phyloP scores from a whole-genome alignment of 345 rosid species.

The Reutealis trisperma region DNA sequence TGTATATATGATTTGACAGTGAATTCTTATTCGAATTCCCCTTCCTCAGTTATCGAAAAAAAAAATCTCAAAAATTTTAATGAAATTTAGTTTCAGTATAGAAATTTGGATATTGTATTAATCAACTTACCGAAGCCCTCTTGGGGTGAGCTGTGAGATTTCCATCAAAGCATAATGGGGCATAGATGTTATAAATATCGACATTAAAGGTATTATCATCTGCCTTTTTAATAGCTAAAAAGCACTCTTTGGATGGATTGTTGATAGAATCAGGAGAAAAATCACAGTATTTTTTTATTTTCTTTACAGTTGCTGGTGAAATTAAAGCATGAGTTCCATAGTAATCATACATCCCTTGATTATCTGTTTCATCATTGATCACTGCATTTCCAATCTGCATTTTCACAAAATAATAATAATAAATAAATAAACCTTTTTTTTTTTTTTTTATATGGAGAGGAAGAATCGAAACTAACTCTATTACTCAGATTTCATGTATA shows the following conservation, averaged over 20 bases:
- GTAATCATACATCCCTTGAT: slow-evolving; percentile 65
- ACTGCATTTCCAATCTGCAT: slow-evolving; percentile 82
- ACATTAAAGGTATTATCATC: slow-evolving; percentile 26
- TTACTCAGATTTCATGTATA: no score
- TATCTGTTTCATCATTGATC: slow-evolving; percentile 69
- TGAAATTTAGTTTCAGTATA: no score
- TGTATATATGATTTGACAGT: no score
- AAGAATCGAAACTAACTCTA: no score
- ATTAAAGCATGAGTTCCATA: slow-evolving; percentile 61
- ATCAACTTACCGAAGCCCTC: slow-evolving; percentile 39
- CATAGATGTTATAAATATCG: slow-evolving; percentile 73
- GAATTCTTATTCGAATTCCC: no score
- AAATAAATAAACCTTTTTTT: no score
- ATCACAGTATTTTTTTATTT: slow-evolving; percentile 46
- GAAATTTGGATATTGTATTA: background rate
- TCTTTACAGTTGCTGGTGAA: slow-evolving; percentile 40
- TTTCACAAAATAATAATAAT: no score
- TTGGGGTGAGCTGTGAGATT: slow-evolving; percentile 53
- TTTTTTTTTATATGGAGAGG: no score
- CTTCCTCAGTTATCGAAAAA: no score
- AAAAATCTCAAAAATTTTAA: no score
- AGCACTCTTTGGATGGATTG: slow-evolving; percentile 39
- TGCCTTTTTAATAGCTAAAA: slow-evolving; percentile 27
- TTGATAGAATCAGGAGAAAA: slow-evolving; percentile 37
- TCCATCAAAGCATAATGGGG: slow-evolving; percentile 51